Percentiles rank a stretch among this genome's conserved stretches.
These are phyloP conservation scores for Scytalidium sp. DNA, from an alignment of 2,329 filamentous ascomycete genomes.

Conservation along the genomic window DNA sequence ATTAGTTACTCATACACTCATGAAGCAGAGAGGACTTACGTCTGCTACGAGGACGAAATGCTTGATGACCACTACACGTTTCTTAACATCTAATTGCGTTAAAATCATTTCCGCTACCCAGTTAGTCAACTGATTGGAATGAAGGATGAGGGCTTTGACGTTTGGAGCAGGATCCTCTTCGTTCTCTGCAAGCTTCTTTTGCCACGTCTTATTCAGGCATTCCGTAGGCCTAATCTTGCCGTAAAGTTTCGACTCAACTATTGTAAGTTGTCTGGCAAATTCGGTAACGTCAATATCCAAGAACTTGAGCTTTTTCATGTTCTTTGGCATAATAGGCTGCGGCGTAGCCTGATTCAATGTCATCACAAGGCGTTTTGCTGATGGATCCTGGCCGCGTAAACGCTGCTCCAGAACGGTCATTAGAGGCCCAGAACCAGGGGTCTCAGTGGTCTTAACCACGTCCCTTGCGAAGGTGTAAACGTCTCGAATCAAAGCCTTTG, in stretches of 20 bases:
- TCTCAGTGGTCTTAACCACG: conserved; percentile 89
- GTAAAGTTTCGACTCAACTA: conserved; percentile 93
- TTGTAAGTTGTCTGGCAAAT: conserved; percentile 95
- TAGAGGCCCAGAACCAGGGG: conserved; percentile 79
- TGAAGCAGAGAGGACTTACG: conserved; percentile 52
- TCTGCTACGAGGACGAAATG: conserved; percentile 97
- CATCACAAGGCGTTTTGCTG: conserved; percentile 80
- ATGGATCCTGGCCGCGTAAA: conserved; percentile 81
- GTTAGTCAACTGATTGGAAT: conserved; percentile 98
- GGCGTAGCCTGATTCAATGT: conserved; percentile 82
- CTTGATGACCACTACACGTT: conserved; percentile 95
- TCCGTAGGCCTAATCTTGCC: conserved; percentile 95
- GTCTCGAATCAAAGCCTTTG: conserved; percentile 78
- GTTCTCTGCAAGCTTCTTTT: conserved; percentile 84
- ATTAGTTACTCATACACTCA: conserved; percentile 21
- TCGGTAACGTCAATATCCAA: conserved; percentile 93
- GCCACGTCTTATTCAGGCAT: conserved; percentile 98
- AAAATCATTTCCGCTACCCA: conserved; percentile 99
- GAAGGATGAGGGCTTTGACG: conserved; percentile 92
- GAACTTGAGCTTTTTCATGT: conserved; percentile 99
- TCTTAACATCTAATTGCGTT: conserved; percentile 90
- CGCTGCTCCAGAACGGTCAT: conserved; percentile 88
- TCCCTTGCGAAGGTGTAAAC: conserved; percentile 91
- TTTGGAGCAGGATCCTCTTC: conserved; percentile 87
- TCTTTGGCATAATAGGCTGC: conserved; percentile 90